Percentiles rank a stretch among this genome's conserved stretches.
phyloP scores from a whole-genome alignment of 176 grass and related monocot genomes.

The Lolium multiflorum region DNA sequence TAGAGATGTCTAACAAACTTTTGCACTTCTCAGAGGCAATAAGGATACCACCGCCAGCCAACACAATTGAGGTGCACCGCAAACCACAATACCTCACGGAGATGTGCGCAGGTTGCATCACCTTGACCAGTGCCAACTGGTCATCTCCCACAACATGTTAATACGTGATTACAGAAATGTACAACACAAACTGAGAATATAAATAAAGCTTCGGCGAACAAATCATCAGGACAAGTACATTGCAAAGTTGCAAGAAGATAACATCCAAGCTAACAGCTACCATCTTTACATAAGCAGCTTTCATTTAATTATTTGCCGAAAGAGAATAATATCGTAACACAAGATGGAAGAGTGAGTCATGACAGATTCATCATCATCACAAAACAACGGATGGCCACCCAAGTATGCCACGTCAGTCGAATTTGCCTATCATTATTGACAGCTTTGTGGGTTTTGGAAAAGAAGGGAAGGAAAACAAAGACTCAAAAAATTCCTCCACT shows the following conservation, averaged over 20 bases:
- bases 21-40: too few species aligned
- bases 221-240: background rate
- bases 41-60: too few species aligned
- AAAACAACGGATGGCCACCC: slow-evolving; percentile 39
- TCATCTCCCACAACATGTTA: background rate
- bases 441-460: slow-evolving; percentile 48
- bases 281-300: slow-evolving; percentile 52
- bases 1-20: too few species aligned
- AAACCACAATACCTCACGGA: too few species aligned
- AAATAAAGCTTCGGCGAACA: background rate
- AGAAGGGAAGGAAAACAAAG: slow-evolving; percentile 46
- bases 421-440: slow-evolving; percentile 78
- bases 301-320: slow-evolving; percentile 34
- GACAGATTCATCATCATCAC: slow-evolving; percentile 31
- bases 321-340: background rate
- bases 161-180: background rate
- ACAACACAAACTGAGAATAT: background rate
- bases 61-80: too few species aligned
- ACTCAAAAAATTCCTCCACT: slow-evolving; percentile 60
- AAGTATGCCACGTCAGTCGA: slow-evolving; percentile 52
- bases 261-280: slow-evolving; percentile 9
- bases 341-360: slow-evolving; percentile 12
- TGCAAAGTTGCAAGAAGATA: background rate
- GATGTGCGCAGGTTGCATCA: too few species aligned
- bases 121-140: background rate